Conservation (phyloP, 75 land plant genomes). For the Larix kaempferi region DNA sequence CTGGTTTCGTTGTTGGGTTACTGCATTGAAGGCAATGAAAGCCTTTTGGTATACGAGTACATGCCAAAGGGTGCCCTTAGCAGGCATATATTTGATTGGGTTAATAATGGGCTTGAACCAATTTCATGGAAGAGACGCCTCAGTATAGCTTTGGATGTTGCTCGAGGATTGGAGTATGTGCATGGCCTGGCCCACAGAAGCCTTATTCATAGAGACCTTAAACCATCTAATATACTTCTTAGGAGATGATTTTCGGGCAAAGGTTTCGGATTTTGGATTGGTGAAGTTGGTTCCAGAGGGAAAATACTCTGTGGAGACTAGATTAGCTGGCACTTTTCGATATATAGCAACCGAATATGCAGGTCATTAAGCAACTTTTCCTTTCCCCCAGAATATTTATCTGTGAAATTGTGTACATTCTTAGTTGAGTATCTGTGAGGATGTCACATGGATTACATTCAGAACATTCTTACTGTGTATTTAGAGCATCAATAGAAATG, state of each 20-base stretch:
- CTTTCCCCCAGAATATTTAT: not conserved
- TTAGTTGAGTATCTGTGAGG: not conserved
- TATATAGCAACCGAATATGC: slow-evolving; percentile 98
- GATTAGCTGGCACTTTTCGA: slow-evolving; percentile 96
- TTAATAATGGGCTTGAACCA: slow-evolving; percentile 54
- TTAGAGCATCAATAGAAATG: not conserved
- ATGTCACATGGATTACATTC: not conserved
- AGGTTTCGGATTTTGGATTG: slow-evolving; percentile 92
- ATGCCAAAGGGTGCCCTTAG: slow-evolving; percentile 93
- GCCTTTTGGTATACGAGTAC: slow-evolving; percentile 90
- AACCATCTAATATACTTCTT: slow-evolving; percentile 87
- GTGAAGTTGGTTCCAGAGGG: slow-evolving; percentile 92
- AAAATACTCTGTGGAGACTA: slow-evolving; percentile 73
- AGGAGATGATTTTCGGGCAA: slow-evolving; percentile 84
- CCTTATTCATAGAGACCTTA: slow-evolving; percentile 93
- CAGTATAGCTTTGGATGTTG: slow-evolving; percentile 87
- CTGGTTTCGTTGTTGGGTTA: slow-evolving; percentile 88
- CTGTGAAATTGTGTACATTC: not conserved
- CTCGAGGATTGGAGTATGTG: slow-evolving; percentile 90
- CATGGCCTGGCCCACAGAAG: slow-evolving; percentile 81
- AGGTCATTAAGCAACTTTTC: slow-evolving; percentile 41
- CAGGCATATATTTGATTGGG: slow-evolving; percentile 86
- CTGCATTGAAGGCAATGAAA: slow-evolving; percentile 84
- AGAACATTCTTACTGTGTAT: not conserved
- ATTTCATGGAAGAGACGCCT: slow-evolving; percentile 84